Evolutionary conservation across 805 yeast species (phyloP).

Genomic region (Yarrowia porcina): DNA sequence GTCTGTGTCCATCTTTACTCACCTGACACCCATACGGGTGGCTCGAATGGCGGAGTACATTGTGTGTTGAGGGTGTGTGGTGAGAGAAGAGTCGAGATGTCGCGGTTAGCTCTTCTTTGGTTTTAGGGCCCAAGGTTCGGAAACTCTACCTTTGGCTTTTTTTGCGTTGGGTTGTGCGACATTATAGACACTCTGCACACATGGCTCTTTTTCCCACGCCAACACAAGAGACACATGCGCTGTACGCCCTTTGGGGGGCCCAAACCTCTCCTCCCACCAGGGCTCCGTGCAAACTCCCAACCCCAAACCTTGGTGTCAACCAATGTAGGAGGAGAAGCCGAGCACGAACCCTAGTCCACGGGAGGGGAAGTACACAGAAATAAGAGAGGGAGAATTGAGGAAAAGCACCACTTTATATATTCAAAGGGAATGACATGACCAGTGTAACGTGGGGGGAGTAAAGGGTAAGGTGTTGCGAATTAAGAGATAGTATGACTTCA

Average conservation of each 20-base stretch:
- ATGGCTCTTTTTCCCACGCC: not conserved
- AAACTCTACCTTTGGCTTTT: not conserved
- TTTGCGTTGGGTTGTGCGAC: slow-evolving; percentile 9
- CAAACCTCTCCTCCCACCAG: not conserved
- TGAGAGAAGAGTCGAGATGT: not conserved
- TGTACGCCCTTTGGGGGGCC: not conserved
- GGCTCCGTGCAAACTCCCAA: slow-evolving; percentile 7
- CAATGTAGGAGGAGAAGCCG: slow-evolving; percentile 26
- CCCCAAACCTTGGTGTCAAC: slow-evolving; percentile 14
- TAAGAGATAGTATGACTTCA: no score
- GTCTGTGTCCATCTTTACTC: not conserved
- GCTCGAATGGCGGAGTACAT: slow-evolving; percentile 26
- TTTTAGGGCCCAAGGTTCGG: not conserved
- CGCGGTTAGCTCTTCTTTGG: not conserved
- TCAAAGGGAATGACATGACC: not conserved
- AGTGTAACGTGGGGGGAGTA: no score
- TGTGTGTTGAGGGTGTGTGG: not conserved
- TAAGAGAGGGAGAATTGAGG: not conserved
- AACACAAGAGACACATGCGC: not conserved
- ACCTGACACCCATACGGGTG: slow-evolving; percentile 25
- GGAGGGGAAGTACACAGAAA: not conserved
- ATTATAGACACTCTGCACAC: slow-evolving; percentile 2
- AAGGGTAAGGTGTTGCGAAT: no score
- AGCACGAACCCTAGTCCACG: slow-evolving; percentile 25
- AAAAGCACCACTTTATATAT: not conserved